Evolutionary conservation across 176 grass and related monocot species (phyloP), one percentile per base, ranked within the genome.

Genomic region (Pontederia paniculata): DNA sequence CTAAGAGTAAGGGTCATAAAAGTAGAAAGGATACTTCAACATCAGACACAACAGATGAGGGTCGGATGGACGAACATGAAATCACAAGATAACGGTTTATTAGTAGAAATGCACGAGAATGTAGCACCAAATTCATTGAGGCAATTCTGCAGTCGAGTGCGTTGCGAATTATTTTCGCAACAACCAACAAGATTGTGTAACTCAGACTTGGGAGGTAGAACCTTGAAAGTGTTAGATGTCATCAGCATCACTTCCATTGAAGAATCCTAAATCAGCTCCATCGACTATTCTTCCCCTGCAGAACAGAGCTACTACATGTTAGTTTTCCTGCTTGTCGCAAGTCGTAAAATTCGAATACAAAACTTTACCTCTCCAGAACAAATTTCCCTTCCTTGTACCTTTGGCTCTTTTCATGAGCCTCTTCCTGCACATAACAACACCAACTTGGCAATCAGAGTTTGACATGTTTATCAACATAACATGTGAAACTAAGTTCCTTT

Each of bases 371-470:
- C 15, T 68, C 52, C 7, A 68, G 42, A n/a, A 68, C 42, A n/a
- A 55, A 68, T 46, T 68, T 68, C 3, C 66, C 66, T 55, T 68
- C 66, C 10, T 68, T 68, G 66, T 68, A 46, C 52, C 55, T 68
- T 55, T 68, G 66, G 52, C 0, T 44, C 52, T 55, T 56, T 15
- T 68, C 66, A 43, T 68, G 50, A 21, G 52, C 66, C 4, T 17
- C 17, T 50, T 55, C 65, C 52, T 68, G 50, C 10, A 45, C 45
- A 10, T 8, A 45, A 55, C 19, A 23, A 12, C 21, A 10, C 2
- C 20, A 11, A 13, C 25, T n/a, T 12, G 7, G n/a, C 5, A 9
- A 59, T 3, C 28, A 11, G 16, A 16, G 23, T 53, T 53, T 53
- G n/a, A n/a, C n/a, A n/a, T n/a, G n/a, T n/a, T n/a, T n/a, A n/a